These are phyloP conservation scores for Vicia faba DNA, from an alignment of 306 rosid genomes.

Conservation along the genomic window DNA sequence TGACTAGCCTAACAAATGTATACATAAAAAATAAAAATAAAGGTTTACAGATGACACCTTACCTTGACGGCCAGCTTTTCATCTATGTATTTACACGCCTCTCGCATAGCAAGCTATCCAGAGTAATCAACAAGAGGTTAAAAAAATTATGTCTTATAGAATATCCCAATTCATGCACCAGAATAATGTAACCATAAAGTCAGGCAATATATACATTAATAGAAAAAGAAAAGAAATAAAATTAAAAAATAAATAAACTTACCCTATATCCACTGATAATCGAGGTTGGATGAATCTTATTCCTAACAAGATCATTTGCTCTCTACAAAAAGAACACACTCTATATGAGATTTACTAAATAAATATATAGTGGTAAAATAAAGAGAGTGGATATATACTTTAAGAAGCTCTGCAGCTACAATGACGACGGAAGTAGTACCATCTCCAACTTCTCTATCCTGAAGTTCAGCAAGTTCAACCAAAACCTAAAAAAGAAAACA, in stretches of 20 bases:
- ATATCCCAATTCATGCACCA: conserved; percentile 6
- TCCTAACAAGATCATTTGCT: conserved; percentile 94
- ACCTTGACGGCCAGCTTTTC: conserved; percentile 89
- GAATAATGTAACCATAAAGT: not conserved
- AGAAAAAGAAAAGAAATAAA: not conserved
- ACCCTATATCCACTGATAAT: conserved; percentile 95
- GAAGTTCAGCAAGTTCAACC: conserved; percentile 95
- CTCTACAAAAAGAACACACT: conserved; percentile 49
- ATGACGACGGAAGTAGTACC: conserved; percentile 97
- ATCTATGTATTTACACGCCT: conserved; percentile 87
- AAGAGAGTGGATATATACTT: conserved; percentile 45
- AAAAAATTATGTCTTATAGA: not conserved
- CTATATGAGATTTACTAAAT: not conserved
- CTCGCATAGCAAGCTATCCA: conserved; percentile 95
- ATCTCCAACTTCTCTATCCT: conserved; percentile 95
- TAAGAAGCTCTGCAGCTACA: conserved; percentile 91
- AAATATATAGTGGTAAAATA: not conserved
- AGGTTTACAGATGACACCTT: not conserved
- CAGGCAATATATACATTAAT: not conserved
- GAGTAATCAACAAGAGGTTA: conserved; percentile 32
- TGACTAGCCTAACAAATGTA: not conserved
- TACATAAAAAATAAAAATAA: not conserved
- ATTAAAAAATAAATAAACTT: conserved; percentile 37
- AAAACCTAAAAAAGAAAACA: conserved; percentile 58
- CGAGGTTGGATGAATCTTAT: conserved; percentile 97